phyloP scores from a whole-genome alignment of 2,329 filamentous ascomycete species.

The Fusarium stilboides region DNA sequence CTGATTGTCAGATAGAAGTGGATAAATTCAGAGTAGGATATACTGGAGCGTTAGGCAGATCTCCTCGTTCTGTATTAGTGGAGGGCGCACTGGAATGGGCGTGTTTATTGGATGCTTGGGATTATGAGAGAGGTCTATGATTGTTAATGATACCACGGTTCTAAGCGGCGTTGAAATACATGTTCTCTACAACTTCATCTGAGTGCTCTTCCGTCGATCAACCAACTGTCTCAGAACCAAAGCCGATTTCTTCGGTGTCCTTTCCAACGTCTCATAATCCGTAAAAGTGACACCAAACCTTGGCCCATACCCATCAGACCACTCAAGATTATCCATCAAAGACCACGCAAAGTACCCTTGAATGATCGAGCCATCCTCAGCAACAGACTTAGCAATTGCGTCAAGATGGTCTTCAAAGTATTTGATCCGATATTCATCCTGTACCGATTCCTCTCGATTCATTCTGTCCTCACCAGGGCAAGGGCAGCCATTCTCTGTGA shows the following conservation, averaged over 20 bases:
- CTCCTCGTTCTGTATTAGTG: no score
- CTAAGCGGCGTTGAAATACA: no score
- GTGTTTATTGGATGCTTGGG: no score
- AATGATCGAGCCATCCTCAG: conserved; percentile 27
- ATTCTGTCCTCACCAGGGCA: conserved; percentile 35
- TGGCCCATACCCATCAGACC: conserved; percentile 33
- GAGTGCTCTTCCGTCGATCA: not conserved
- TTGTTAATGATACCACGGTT: no score
- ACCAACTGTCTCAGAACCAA: conserved; percentile 7
- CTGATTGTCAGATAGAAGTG: no score
- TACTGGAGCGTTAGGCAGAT: no score
- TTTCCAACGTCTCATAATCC: conserved; percentile 33
- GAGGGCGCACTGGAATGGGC: no score
- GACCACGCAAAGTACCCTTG: conserved; percentile 41
- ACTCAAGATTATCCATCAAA: conserved; percentile 42
- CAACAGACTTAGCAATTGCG: conserved; percentile 48
- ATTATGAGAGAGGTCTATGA: no score
- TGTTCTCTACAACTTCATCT: not conserved
- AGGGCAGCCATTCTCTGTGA: conserved; percentile 39
- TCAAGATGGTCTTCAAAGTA: conserved; percentile 59
- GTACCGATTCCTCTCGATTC: conserved; percentile 52
- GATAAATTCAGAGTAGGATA: no score
- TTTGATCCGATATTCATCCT: conserved; percentile 55
- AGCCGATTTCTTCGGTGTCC: conserved; percentile 38
- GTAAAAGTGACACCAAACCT: conserved; percentile 37